Evolutionary conservation across 257 asterid genomes (phyloP), one percentile per base, ranked within the genome.

Genomic region (Voacanga thouarsii): DNA sequence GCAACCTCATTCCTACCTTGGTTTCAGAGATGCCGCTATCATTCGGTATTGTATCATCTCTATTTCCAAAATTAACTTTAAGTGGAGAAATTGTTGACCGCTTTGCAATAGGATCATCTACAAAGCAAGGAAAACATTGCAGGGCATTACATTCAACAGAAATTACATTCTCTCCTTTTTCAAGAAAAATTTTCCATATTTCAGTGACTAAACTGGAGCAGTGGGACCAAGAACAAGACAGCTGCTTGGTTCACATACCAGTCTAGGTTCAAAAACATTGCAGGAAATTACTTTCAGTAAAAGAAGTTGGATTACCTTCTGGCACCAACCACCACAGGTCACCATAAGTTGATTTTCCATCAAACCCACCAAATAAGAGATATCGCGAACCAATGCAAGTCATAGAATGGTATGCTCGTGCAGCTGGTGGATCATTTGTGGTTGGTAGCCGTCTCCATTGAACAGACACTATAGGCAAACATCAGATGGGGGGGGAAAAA

Each of bases 311-410:
- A 67, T 66, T 87, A 95, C 99, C 98, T 89, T 90, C 97, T 65
- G 99, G 97, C 79, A 96, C 97, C 79, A 96, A 94, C 99, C 99
- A 96, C 99, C 99, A 96, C 60, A 96, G 84, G 90, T 96, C 99
- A 84, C 96, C 96, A 76, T 77, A 96, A 77, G 99, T 93, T 79
- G 86, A 82, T 84, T 96, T 96, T 71, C 99, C 99, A 64, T 96
- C 99, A 84, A 96, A 96, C 53, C 99, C 99, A 47, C 99, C 99
- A 87, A 93, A 92, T 78, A 96, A 80, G 71, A 96, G 81, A 84
- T 86, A 96, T 39, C 97, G 89, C 64, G 94, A 85, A 70, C 97
- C 97, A 30, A 90, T 81, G 78, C 82, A 81, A 82, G 90, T 93
- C 97, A 96, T 89, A 63, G 99, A 89, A 87, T 96, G 99, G 85